Evolutionary conservation across 2,329 filamentous ascomycete genomes (phyloP), one percentile per base, ranked within the genome.

Genomic region (Exophiala alcalophila): DNA sequence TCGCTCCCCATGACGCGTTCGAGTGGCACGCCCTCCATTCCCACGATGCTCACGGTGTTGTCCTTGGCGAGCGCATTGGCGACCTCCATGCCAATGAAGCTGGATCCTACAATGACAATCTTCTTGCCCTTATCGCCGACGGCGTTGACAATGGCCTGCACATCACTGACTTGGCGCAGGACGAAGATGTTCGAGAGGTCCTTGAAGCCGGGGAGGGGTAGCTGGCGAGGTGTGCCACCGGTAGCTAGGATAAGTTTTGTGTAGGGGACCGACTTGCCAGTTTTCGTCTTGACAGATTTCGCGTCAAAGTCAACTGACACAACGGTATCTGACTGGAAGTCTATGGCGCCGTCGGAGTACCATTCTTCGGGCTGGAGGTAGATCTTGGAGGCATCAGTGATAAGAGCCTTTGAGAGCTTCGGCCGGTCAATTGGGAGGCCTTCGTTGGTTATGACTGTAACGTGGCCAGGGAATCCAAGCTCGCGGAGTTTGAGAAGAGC

Each of bases 41-140:
- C 92, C 15, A 98, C 73, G 27, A 97, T 80, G 5, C 84, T 84
- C 11, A 98, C 89, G 6, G 82, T 70, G 63, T 98, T 94, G 57
- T 84, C 84, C 57, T 84, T 84, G 30, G 84, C 82, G 0, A 94
- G 69, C 39, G 71, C 83, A 52, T 90, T 92, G 49, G 86, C 91
- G n/a, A 94, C 79, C 66, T 98, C 92, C 86, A 98, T 94, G 27
- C 92, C 92, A 60, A 98, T 98, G 66, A 98, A 98, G 1, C 88
- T 94, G 46, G 85, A 91, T 27, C 92, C 92, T 40, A 98, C 74
- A 10, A 98, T 75, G 32, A 95, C 88, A 54, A 98, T 81, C 65
- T 95, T 96, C 75, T 95, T 96, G 46, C 80, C 81, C 29, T 86
- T 79, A 20, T 77, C 70, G 5, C 88, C 88, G 32, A 94, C 85